Base-by-base conservation (phyloP, 177 flowering plant species). In the Vitis hybrid region DNA sequence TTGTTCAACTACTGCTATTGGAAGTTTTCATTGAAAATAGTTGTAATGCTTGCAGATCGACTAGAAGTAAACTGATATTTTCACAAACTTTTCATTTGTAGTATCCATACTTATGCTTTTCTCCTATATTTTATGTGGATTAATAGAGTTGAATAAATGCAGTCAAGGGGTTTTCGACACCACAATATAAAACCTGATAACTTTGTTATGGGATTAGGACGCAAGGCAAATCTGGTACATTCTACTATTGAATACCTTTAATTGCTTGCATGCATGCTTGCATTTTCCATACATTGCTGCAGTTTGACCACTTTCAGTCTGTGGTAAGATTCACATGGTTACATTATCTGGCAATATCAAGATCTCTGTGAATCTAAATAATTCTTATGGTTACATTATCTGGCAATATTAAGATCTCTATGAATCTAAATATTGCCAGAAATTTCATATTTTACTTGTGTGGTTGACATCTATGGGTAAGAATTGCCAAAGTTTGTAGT, bases 121-220 rank as follows among this genome's bases (percentile, higher is more conserved):
- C 30, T 9, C 19, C 14, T 1, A 13, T 58, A 3, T 34, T 67
- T n/a, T 34, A 6, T 57, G 14, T 48, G 81, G 87, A 76, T 84
- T 52, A 80, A 70, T 73, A 78, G 85, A 68, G 82, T 84, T 72
- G 87, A 80, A 71, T 84, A 80, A 39, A 78, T 84, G 81, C 87
- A 84, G 21, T 69, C 82, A 52, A 77, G 82, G 68, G 82, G 85
- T 21, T 81, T 81, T 76, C 80, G 80, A 57, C 87, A 84, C 64
- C 83, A 85, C 69, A 83, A 81, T 75, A 80, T 84, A 76, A 84
- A 84, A 71, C 87, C 87, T 70, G 87, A 84, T 76, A 84, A 84
- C 74, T 81, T 84, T 65, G 58, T 84, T 34, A 84, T 84, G 87
- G 87, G 87, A 26, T 60, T 84, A 21, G 85, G 83, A 12, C 82